A percentile compares a stretch with the other conserved stretches of the same genome.
These are phyloP conservation scores for Chalciporus sp. DNA, from an alignment of 1,284 basidiomycete species.

Conservation along the genomic window DNA sequence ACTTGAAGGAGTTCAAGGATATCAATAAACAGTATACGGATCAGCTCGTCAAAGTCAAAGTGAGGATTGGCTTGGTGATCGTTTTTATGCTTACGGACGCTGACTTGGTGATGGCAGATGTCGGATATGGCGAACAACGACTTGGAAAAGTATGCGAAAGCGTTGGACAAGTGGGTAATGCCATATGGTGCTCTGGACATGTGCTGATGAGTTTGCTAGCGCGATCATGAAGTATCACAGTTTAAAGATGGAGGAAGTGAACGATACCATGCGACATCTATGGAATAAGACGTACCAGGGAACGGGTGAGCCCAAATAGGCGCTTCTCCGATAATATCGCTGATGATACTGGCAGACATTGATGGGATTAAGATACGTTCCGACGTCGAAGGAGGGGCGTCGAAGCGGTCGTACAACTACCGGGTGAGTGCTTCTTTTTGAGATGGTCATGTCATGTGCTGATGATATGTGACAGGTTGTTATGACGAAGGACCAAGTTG, in stretches of 20 bases:
- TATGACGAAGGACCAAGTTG: conserved; percentile 98
- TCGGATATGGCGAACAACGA: conserved; percentile 95
- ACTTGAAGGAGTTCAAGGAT: conserved; percentile 87
- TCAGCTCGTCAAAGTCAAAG: conserved; percentile 95
- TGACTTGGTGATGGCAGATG: conserved; percentile 48
- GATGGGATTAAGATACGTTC: conserved; percentile 96
- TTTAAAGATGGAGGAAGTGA: conserved; percentile 99
- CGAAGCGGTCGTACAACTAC: conserved; percentile 97
- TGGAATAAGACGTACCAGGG: conserved; percentile 99
- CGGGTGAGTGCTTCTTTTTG: conserved; percentile 57
- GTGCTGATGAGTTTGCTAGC: conserved; percentile 43
- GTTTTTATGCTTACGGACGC: background rate
- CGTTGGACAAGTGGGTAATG: conserved; percentile 80
- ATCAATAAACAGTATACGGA: conserved; percentile 86
- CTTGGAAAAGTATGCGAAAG: conserved; percentile 96
- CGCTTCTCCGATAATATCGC: conserved; percentile 15
- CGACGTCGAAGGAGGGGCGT: conserved; percentile 85
- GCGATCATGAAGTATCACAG: conserved; percentile 98
- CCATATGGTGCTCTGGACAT: background rate
- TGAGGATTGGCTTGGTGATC: conserved; percentile 30
- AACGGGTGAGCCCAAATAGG: conserved; percentile 63
- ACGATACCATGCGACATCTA: conserved; percentile 92
- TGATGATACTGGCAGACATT: conserved; percentile 67
- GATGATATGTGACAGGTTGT: conserved; percentile 68
- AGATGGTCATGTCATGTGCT: conserved; percentile 18